Percentiles rank a stretch among this genome's conserved stretches.
Conservation (phyloP, 805 yeast species). For the Pichia thaimueangensis region DNA sequence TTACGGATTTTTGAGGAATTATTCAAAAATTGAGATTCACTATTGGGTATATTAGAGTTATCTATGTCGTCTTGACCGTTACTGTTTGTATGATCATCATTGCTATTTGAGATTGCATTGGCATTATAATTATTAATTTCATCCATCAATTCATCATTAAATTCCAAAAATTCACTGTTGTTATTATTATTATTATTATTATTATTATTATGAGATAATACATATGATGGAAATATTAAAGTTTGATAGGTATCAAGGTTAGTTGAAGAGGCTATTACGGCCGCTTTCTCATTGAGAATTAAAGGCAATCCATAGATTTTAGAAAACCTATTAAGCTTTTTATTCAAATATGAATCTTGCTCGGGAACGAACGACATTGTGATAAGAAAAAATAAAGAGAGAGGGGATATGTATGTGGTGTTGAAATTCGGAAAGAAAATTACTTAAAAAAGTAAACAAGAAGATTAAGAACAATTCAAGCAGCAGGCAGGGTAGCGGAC, state of each 20-base stretch:
- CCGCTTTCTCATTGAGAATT: slow-evolving; percentile 13
- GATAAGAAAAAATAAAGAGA: neutral
- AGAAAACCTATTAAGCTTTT: slow-evolving; percentile 17
- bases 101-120: neutral
- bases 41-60: neutral
- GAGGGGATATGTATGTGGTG: no score
- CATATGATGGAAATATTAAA: slow-evolving; percentile 20
- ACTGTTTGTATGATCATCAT: neutral
- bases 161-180: neutral
- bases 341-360: slow-evolving; percentile 6
- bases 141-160: neutral
- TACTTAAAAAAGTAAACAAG: no score
- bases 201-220: slow-evolving; percentile 12
- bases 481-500: no score
- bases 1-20: neutral
- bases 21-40: neutral
- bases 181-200: neutral
- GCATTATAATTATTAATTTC: neutral
- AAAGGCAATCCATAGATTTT: slow-evolving; percentile 21
- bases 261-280: slow-evolving; percentile 18
- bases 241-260: slow-evolving; percentile 19
- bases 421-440: no score
- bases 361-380: neutral
- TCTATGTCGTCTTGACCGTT: neutral
- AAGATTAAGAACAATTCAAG: no score